phyloP scores from a whole-genome alignment of 306 rosid genomes.

The Malus sylvestris region DNA sequence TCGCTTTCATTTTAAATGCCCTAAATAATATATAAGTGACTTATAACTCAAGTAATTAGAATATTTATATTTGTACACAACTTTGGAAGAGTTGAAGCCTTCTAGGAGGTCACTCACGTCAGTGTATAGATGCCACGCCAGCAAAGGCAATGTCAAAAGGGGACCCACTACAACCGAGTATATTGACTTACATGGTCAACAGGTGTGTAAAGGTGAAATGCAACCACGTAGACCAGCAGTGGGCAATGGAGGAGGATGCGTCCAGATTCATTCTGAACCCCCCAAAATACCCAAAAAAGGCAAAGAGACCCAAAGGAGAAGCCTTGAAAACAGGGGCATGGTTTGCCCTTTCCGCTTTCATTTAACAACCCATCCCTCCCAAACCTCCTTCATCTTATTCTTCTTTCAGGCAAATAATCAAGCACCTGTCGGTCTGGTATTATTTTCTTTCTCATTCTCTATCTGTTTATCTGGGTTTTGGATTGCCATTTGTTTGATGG shows the following conservation, averaged over 20 bases:
- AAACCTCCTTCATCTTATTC: neutral
- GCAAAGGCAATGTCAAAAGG: neutral
- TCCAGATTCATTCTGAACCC: conserved; percentile 1
- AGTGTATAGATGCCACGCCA: neutral
- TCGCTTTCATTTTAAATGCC: no score
- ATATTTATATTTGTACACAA: no score
- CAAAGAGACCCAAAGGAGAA: neutral
- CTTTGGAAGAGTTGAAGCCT: no score
- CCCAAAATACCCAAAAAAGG: neutral
- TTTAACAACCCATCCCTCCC: neutral
- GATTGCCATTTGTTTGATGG: neutral
- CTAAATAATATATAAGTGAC: no score
- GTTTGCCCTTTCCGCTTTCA: neutral
- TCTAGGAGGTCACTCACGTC: neutral
- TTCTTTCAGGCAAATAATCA: neutral
- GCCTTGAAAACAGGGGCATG: neutral
- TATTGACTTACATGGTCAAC: neutral
- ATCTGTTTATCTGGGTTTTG: neutral
- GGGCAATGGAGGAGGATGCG: neutral
- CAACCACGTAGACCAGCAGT: no score
- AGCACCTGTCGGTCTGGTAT: neutral
- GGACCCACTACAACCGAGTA: neutral
- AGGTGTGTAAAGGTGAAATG: neutral
- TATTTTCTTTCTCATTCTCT: neutral
- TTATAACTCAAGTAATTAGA: no score